Evolutionary conservation across 2,329 filamentous ascomycete genomes (phyloP).

Genomic region (Clarireedia monteithiana): DNA sequence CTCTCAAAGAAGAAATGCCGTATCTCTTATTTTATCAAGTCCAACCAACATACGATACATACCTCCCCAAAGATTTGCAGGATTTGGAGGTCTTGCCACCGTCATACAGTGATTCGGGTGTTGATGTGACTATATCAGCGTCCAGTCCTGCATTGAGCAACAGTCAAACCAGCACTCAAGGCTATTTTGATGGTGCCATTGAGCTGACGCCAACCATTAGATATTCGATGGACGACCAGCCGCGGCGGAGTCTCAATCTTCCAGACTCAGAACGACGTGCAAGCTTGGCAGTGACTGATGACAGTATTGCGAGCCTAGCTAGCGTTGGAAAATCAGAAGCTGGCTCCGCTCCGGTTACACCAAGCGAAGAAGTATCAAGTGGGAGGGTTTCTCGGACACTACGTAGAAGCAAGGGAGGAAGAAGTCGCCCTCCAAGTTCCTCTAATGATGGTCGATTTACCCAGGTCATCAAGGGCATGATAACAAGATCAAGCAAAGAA

Average conservation of each 20-base stretch:
- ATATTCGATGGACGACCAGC: slow-evolving; percentile 48
- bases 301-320: slow-evolving; percentile 27
- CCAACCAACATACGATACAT: slow-evolving; percentile 66
- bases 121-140: slow-evolving; percentile 16
- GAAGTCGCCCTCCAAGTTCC: slow-evolving; percentile 51
- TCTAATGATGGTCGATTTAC: slow-evolving; percentile 51
- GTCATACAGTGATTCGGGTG: slow-evolving; percentile 44
- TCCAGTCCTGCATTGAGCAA: not conserved
- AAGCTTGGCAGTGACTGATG: slow-evolving; percentile 44
- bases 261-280: slow-evolving; percentile 39
- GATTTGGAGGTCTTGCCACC: slow-evolving; percentile 40
- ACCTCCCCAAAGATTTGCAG: slow-evolving; percentile 14
- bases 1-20: slow-evolving; percentile 78
- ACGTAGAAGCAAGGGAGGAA: slow-evolving; percentile 42
- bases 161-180: not conserved
- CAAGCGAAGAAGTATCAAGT: slow-evolving; percentile 45
- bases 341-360: slow-evolving; percentile 36
- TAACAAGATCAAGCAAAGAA: slow-evolving; percentile 26
- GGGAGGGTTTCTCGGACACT: slow-evolving; percentile 51
- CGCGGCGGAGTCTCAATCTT: slow-evolving; percentile 40
- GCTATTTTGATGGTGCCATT: slow-evolving; percentile 37
- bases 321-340: slow-evolving; percentile 31
- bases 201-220: slow-evolving; percentile 39
- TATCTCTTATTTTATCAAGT: slow-evolving; percentile 96
- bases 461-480: slow-evolving; percentile 43